Evolutionary conservation across 768 basidiomycete genomes (phyloP).

Genomic region (Trichaptum fuscoviolaceum): DNA sequence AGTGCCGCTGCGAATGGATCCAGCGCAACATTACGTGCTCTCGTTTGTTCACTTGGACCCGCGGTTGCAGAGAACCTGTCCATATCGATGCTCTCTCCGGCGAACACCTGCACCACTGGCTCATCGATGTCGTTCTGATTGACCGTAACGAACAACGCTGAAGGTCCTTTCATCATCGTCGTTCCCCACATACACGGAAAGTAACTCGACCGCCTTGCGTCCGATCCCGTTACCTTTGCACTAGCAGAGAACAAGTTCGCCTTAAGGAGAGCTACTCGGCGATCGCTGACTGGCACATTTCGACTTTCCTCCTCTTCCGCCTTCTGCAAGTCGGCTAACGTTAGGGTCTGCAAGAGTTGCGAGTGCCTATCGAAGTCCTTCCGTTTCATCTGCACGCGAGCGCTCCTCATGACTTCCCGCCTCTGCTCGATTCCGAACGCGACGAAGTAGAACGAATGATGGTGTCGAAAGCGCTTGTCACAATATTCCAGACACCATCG

Average conservation of each 20-base stretch:
- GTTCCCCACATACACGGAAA: conserved; percentile 34
- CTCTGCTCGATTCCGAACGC: conserved; percentile 37
- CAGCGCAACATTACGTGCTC: conserved; percentile 25
- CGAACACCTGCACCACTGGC: conserved; percentile 39
- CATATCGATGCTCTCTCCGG: conserved; percentile 38
- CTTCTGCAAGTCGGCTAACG: too few species aligned
- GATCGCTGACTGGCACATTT: neutral
- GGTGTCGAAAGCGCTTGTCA: conserved; percentile 36
- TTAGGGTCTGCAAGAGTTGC: neutral
- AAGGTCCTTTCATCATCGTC: conserved; percentile 23
- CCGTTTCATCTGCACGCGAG: neutral
- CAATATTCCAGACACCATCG: conserved; percentile 30
- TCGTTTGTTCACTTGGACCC: conserved; percentile 21
- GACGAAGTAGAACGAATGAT: conserved; percentile 31
- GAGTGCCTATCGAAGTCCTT: neutral
- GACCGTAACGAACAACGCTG: conserved; percentile 38
- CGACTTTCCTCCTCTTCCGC: neutral
- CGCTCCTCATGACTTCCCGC: conserved; percentile 22
- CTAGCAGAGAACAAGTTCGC: too few species aligned
- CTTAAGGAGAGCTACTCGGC: too few species aligned
- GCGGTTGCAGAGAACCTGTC: conserved; percentile 26
- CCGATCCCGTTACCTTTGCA: too few species aligned
- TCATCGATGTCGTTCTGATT: conserved; percentile 37
- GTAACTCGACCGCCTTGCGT: neutral
- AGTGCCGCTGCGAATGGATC: conserved; percentile 39